These are phyloP conservation scores for Prunus salicina DNA, from an alignment of 306 rosid species.

Conservation along the genomic window DNA sequence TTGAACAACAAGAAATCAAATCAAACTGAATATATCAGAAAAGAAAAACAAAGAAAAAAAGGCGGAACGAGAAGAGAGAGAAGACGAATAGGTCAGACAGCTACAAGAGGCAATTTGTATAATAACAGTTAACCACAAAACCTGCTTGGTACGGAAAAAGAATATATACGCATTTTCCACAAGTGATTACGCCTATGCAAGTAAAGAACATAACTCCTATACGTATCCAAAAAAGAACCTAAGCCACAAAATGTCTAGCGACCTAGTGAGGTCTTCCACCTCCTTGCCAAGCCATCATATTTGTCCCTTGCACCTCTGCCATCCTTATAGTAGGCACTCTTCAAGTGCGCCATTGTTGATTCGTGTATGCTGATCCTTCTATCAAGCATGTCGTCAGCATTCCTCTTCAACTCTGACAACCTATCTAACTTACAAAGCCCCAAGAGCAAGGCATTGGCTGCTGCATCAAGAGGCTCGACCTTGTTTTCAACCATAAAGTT, in stretches of 20 bases:
- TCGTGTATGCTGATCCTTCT: constrained; percentile 42
- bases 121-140: not conserved
- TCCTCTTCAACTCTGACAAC: constrained; percentile 48
- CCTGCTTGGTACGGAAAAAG: not conserved
- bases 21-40: not conserved
- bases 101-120: not conserved
- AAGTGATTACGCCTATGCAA: not conserved
- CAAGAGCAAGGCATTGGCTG: constrained; percentile 62
- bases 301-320: constrained; percentile 54
- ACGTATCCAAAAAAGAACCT: constrained; percentile 3
- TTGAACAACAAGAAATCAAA: not conserved
- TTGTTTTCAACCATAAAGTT: constrained; percentile 47
- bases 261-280: constrained; percentile 41
- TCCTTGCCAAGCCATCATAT: constrained; percentile 47
- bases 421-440: constrained; percentile 56
- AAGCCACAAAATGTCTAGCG: constrained; percentile 17
- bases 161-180: not conserved
- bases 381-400: constrained; percentile 51
- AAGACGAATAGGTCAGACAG: not conserved
- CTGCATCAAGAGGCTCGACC: constrained; percentile 45
- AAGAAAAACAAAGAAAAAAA: not conserved
- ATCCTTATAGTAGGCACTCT: constrained; percentile 48
- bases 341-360: constrained; percentile 54
- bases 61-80: not conserved
- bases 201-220: not conserved